Percentiles rank a stretch among this genome's conserved stretches.
Conservation (phyloP, 306 rosid species). For the Cicer chorassanicum region DNA sequence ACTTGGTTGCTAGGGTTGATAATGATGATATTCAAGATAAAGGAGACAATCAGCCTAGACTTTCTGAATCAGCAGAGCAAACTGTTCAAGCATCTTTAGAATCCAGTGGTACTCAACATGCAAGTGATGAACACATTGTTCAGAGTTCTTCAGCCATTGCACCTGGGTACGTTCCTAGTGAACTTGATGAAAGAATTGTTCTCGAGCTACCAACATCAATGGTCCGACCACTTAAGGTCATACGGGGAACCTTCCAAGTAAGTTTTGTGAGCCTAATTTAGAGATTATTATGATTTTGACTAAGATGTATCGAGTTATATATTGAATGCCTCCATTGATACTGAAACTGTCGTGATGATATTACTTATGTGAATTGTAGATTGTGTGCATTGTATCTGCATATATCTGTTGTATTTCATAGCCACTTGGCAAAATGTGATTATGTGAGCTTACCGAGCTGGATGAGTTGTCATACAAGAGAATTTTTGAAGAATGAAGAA, state of each 20-base stretch:
- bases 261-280: slow-evolving; percentile 45
- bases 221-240: slow-evolving; percentile 89
- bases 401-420: slow-evolving; percentile 12
- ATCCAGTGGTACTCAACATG: slow-evolving; percentile 53
- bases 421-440: slow-evolving; percentile 26
- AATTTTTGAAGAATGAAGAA: neutral
- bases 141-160: slow-evolving; percentile 69
- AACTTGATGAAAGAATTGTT: slow-evolving; percentile 87
- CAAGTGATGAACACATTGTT: slow-evolving; percentile 61
- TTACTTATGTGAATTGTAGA: slow-evolving; percentile 24
- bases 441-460: slow-evolving; percentile 26
- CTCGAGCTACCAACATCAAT: slow-evolving; percentile 83
- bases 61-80: slow-evolving; percentile 63
- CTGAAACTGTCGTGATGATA: slow-evolving; percentile 7
- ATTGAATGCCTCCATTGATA: slow-evolving; percentile 21
- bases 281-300: slow-evolving; percentile 26
- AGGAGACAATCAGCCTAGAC: slow-evolving; percentile 52
- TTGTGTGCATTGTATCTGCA: slow-evolving; percentile 1
- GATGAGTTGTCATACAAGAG: slow-evolving; percentile 5
- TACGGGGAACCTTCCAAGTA: slow-evolving; percentile 86
- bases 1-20: slow-evolving; percentile 55
- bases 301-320: slow-evolving; percentile 7
- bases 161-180: slow-evolving; percentile 88
- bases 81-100: slow-evolving; percentile 54
- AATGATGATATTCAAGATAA: slow-evolving; percentile 52